Evolutionary conservation across 2,329 filamentous ascomycete species (phyloP).

Genomic region (Trichoderma brevicompactum): DNA sequence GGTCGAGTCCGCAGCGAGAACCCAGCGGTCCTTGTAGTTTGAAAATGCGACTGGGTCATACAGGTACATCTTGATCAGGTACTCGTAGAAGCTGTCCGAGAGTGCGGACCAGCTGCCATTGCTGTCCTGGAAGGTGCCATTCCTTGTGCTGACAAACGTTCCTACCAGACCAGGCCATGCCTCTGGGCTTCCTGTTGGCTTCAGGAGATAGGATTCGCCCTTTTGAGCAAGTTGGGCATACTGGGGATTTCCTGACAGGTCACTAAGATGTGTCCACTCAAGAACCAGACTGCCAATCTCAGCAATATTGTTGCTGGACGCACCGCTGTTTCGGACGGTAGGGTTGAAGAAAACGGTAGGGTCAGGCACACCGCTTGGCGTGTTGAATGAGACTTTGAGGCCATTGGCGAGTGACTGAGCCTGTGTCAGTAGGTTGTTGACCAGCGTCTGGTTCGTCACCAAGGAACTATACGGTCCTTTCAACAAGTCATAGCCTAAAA

Average conservation of each 20-base stretch:
- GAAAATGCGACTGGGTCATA: constrained; percentile 71
- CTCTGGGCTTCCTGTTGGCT: constrained; percentile 62
- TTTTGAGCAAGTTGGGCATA: constrained; percentile 70
- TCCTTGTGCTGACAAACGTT: constrained; percentile 64
- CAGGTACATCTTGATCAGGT: constrained; percentile 88
- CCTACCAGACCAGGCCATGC: constrained; percentile 80
- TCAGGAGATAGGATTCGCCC: constrained; percentile 71
- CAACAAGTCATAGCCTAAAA: constrained; percentile 69
- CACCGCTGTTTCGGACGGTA: constrained; percentile 52
- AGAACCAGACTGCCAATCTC: constrained; percentile 78
- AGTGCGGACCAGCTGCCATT: constrained; percentile 77
- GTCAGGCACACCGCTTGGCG: constrained; percentile 72
- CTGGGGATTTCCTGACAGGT: constrained; percentile 68
- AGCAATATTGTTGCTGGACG: constrained; percentile 70
- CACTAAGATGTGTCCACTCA: constrained; percentile 82
- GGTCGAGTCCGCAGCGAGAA: constrained; percentile 73
- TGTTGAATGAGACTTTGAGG: constrained; percentile 78
- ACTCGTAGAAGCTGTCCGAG: constrained; percentile 84
- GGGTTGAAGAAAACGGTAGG: constrained; percentile 68
- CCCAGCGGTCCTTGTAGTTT: constrained; percentile 74
- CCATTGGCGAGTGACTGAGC: constrained; percentile 71
- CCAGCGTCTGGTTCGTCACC: constrained; percentile 48
- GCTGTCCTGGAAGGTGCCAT: constrained; percentile 69
- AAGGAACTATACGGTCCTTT: constrained; percentile 65
- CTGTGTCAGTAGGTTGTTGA: constrained; percentile 68